Percentiles rank a stretch among this genome's conserved stretches.
phyloP scores from a whole-genome alignment of 345 rosid species.

The Eutrema heterophyllum region DNA sequence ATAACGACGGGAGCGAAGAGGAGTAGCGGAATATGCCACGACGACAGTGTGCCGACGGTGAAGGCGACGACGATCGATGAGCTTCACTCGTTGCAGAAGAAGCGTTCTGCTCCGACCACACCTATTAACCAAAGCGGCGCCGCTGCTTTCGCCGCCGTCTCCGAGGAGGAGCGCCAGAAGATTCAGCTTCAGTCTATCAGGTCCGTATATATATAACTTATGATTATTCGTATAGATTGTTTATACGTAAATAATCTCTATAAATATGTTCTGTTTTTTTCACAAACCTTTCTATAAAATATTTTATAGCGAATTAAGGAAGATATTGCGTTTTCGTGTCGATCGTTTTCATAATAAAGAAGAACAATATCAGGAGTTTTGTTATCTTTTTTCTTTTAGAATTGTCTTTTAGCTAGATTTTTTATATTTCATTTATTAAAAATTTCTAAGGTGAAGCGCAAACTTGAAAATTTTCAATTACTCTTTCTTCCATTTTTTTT shows the following conservation, averaged over 20 bases:
- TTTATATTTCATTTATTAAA: background rate
- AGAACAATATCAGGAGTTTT: background rate
- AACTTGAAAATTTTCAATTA: background rate
- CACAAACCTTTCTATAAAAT: background rate
- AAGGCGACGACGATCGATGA: conserved; percentile 86
- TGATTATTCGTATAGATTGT: background rate
- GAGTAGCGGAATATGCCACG: conserved; percentile 51
- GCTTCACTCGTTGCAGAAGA: conserved; percentile 90
- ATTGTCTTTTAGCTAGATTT: background rate
- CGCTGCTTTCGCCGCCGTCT: conserved; percentile 36
- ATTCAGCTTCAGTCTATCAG: conserved; percentile 96
- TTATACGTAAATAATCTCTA: background rate
- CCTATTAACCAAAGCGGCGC: conserved; percentile 50
- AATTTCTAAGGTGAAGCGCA: background rate
- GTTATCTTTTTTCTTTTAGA: background rate
- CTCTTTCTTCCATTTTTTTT: background rate
- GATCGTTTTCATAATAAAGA: background rate
- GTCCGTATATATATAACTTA: conserved; percentile 20
- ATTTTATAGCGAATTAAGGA: background rate
- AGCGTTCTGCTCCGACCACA: conserved; percentile 76
- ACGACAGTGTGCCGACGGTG: conserved; percentile 69
- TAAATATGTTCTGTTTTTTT: background rate
- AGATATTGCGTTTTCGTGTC: conserved; percentile 12
- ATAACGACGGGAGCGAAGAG: conserved; percentile 37
- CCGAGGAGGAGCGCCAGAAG: conserved; percentile 70